Conservation (phyloP, 768 basidiomycete species). For the Cytidiella melzeri region DNA sequence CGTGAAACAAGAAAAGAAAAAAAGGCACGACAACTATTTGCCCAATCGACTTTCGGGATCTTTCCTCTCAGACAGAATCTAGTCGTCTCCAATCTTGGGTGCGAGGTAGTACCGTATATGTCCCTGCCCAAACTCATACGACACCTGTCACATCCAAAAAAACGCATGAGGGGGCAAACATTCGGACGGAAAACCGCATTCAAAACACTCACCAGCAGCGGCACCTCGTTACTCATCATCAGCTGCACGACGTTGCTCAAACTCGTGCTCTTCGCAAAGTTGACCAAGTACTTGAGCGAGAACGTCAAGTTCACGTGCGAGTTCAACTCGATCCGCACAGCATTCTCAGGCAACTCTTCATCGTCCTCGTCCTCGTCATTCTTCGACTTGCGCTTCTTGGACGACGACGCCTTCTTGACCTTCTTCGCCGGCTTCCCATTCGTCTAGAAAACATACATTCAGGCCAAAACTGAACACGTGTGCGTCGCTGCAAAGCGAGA, state of each 20-base stretch:
- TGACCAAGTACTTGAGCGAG: slow-evolving; percentile 94
- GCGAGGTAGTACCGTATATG: slow-evolving; percentile 92
- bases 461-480: neutral
- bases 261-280: slow-evolving; percentile 87
- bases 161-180: slow-evolving; percentile 1
- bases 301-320: slow-evolving; percentile 90
- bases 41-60: no score
- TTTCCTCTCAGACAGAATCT: no score
- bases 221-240: slow-evolving; percentile 90
- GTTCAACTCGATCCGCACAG: slow-evolving; percentile 82
- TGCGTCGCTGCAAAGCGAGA: neutral
- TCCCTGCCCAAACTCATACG: slow-evolving; percentile 86
- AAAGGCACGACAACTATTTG: no score
- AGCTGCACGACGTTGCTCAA: slow-evolving; percentile 70
- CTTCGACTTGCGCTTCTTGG: slow-evolving; percentile 15
- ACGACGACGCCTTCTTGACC: slow-evolving; percentile 47
- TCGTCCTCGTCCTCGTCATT: slow-evolving; percentile 36
- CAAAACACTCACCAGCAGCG: slow-evolving; percentile 60
- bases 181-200: neutral
- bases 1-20: no score
- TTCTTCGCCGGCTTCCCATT: slow-evolving; percentile 45
- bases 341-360: slow-evolving; percentile 40
- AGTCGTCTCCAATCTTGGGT: slow-evolving; percentile 91
- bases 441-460: slow-evolving; percentile 9
- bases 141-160: slow-evolving; percentile 55